Conservation (phyloP, 768 basidiomycete genomes). For the Cystofilobasidium bisporidii region DNA sequence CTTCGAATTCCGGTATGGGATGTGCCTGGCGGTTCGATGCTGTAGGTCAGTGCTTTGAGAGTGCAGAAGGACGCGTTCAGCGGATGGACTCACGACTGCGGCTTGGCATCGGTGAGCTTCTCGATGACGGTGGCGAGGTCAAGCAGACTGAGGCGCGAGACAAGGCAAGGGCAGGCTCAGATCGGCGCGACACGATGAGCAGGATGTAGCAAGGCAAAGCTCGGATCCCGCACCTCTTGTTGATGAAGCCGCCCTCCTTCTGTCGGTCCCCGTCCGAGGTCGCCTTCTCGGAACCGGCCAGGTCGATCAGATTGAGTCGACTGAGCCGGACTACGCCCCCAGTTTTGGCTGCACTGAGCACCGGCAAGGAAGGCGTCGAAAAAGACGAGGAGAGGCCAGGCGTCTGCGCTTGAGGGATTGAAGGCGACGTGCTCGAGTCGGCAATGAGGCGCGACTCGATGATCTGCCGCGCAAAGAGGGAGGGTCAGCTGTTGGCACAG, state of each 20-base stretch:
- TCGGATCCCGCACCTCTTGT: conserved; percentile 33
- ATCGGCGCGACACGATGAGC: neutral
- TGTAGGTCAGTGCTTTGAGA: no score
- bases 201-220: no score
- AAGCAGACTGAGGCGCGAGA: conserved; percentile 35
- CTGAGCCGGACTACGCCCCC: conserved; percentile 35
- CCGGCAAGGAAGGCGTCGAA: conserved; percentile 28
- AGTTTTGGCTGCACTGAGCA: no score
- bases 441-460: neutral
- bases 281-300: conserved; percentile 41
- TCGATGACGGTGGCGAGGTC: conserved; percentile 37
- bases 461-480: neutral
- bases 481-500: neutral
- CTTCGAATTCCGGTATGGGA: conserved; percentile 41
- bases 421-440: neutral
- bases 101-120: conserved; percentile 38
- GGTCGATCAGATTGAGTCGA: conserved; percentile 35
- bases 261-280: conserved; percentile 38
- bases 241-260: conserved; percentile 41
- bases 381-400: conserved; percentile 1
- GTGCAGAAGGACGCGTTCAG: neutral
- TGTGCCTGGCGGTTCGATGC: no score
- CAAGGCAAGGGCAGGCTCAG: neutral
- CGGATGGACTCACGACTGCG: conserved; percentile 29
- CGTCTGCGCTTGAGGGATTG: neutral